Conservation (phyloP, 75 land plant species). For the Chamaecyparis obtusa region DNA sequence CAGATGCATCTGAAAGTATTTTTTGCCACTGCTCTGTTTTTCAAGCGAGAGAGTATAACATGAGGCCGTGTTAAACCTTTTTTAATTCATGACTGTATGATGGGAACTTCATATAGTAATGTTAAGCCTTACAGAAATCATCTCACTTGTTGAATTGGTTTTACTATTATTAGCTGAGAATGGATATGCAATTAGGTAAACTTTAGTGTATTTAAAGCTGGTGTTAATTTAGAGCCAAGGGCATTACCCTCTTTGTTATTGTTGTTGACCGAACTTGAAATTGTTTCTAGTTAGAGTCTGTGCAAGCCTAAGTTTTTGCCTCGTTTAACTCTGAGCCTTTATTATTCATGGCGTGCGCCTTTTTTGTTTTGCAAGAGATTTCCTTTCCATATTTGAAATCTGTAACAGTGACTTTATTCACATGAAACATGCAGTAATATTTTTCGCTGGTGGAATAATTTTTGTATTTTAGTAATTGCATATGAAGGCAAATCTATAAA, state of each 20-base stretch:
- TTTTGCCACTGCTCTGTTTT: not conserved
- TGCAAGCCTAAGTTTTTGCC: not conserved
- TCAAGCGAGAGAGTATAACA: not conserved
- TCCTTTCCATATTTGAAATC: not conserved
- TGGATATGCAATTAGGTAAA: not conserved
- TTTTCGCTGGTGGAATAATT: not conserved
- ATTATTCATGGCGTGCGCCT: not conserved
- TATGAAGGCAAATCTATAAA: not conserved
- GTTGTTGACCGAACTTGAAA: not conserved
- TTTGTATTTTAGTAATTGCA: not conserved
- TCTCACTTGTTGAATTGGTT: not conserved
- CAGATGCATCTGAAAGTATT: not conserved
- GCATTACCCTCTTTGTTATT: not conserved
- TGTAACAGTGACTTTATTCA: not conserved
- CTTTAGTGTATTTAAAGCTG: not conserved
- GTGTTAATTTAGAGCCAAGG: not conserved
- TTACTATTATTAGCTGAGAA: not conserved
- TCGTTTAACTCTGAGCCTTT: not conserved
- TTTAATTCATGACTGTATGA: not conserved
- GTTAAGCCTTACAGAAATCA: constrained; percentile 3
- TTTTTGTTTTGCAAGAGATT: not conserved
- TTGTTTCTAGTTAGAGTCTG: not conserved
- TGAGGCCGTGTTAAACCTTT: not conserved
- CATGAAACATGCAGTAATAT: not conserved
- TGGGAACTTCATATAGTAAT: not conserved